Evolutionary conservation across 495 filamentous ascomycete genomes (phyloP).

Genomic region (Trichoderma asperelloides): DNA sequence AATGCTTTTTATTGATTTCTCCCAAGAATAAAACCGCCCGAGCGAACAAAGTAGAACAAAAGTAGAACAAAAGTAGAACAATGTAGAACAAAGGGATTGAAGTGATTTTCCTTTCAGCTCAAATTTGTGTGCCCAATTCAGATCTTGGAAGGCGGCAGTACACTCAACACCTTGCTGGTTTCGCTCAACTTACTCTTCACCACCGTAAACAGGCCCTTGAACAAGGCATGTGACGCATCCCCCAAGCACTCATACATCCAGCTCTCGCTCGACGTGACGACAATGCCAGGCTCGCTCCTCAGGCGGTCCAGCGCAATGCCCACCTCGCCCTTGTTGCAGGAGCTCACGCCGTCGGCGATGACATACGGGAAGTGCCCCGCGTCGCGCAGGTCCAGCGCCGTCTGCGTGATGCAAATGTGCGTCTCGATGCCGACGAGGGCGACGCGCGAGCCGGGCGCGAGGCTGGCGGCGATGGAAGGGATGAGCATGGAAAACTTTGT

Average conservation of each 20-base stretch:
- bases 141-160: slow-evolving; percentile 54
- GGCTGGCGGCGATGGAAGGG: slow-evolving; percentile 37
- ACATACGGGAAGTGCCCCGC: slow-evolving; percentile 78
- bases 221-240: slow-evolving; percentile 69
- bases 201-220: slow-evolving; percentile 59
- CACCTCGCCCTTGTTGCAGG: slow-evolving; percentile 73
- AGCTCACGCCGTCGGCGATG: slow-evolving; percentile 84
- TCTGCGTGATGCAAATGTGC: slow-evolving; percentile 94
- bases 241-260: slow-evolving; percentile 89
- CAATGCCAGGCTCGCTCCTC: slow-evolving; percentile 60
- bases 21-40: not conserved
- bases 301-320: slow-evolving; percentile 68
- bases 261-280: slow-evolving; percentile 81
- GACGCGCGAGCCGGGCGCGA: slow-evolving; percentile 31
- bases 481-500: slow-evolving; percentile 80
- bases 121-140: slow-evolving; percentile 24
- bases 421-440: slow-evolving; percentile 81
- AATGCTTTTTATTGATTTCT: not conserved
- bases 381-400: slow-evolving; percentile 67
- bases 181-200: slow-evolving; percentile 67
- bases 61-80: not conserved
- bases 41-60: not conserved
- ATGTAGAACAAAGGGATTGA: no score
- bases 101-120: no score
- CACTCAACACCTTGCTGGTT: slow-evolving; percentile 56